phyloP scores from a whole-genome alignment of 1,284 basidiomycete genomes.

The Ceratobasidium sp. region DNA sequence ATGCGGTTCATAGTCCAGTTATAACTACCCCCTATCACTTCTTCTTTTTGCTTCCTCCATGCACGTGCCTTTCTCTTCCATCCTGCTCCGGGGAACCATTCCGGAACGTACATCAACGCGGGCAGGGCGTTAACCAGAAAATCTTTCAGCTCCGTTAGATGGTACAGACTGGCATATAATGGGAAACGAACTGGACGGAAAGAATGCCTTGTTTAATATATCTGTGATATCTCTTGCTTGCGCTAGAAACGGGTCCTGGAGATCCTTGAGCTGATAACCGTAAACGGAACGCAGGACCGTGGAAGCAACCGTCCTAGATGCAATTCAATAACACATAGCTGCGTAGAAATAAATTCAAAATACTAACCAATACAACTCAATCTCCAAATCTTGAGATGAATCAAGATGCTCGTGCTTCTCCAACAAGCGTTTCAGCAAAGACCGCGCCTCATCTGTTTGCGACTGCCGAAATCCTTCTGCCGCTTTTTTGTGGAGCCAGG shows the following conservation, averaged over 20 bases:
- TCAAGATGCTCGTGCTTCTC: background rate
- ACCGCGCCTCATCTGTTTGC: background rate
- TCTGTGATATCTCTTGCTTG: background rate
- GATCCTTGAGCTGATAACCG: constrained; percentile 22
- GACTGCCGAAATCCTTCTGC: background rate
- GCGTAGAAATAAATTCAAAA: no score
- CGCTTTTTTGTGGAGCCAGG: constrained; percentile 33
- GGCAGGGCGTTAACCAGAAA: constrained; percentile 33
- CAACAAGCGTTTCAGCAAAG: constrained; percentile 14
- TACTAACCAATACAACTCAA: constrained; percentile 3
- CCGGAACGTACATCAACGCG: constrained; percentile 15
- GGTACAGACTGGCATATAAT: background rate
- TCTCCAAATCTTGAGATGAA: constrained; percentile 2
- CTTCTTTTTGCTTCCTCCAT: constrained; percentile 36
- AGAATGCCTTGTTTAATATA: background rate
- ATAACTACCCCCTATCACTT: background rate
- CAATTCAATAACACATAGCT: no score
- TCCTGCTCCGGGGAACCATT: constrained; percentile 30
- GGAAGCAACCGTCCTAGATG: background rate
- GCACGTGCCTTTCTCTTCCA: constrained; percentile 23
- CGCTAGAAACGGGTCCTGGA: constrained; percentile 7
- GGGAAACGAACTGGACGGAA: constrained; percentile 15
- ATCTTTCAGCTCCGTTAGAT: background rate
- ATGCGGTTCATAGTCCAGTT: constrained; percentile 3
- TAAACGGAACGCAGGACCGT: constrained; percentile 24